Conservation (phyloP, 2,329 filamentous ascomycete species). For the Cercospora citrullina region DNA sequence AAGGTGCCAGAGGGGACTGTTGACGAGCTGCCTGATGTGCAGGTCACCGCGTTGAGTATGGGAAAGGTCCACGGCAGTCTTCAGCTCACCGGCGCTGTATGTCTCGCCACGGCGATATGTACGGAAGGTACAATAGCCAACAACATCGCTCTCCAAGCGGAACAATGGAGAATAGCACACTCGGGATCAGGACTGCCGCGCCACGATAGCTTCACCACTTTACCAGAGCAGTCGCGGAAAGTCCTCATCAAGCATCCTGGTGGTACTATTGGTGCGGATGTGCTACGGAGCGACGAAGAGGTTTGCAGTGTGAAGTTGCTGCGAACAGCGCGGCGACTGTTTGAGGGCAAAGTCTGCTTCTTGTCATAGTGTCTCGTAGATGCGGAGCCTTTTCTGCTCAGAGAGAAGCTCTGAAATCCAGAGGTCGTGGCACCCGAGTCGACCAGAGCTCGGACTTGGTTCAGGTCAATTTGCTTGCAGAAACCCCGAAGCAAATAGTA, state of each 20-base stretch:
- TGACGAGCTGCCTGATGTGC: constrained; percentile 20
- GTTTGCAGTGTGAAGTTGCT: constrained; percentile 32
- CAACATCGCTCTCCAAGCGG: constrained; percentile 11
- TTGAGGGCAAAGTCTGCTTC: constrained; percentile 30
- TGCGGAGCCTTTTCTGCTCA: background rate
- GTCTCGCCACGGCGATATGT: constrained; percentile 35
- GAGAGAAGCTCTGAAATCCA: background rate
- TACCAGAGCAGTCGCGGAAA: constrained; percentile 21
- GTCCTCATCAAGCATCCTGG: constrained; percentile 32
- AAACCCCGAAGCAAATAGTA: background rate
- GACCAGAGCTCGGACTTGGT: background rate
- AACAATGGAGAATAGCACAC: background rate
- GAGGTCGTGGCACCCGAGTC: background rate
- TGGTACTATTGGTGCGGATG: constrained; percentile 36
- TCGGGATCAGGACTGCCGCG: background rate
- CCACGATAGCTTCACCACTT: background rate
- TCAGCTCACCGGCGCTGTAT: constrained; percentile 40
- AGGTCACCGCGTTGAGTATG: constrained; percentile 37
- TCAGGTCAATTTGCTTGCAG: background rate
- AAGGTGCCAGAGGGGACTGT: background rate
- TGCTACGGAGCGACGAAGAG: constrained; percentile 21
- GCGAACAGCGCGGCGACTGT: constrained; percentile 28
- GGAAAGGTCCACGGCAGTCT: constrained; percentile 38
- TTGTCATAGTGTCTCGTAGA: constrained; percentile 9
- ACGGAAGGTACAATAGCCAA: constrained; percentile 36